Base-by-base conservation (phyloP, 2,329 filamentous ascomycete species). In the Amauroascus verrucosus region DNA sequence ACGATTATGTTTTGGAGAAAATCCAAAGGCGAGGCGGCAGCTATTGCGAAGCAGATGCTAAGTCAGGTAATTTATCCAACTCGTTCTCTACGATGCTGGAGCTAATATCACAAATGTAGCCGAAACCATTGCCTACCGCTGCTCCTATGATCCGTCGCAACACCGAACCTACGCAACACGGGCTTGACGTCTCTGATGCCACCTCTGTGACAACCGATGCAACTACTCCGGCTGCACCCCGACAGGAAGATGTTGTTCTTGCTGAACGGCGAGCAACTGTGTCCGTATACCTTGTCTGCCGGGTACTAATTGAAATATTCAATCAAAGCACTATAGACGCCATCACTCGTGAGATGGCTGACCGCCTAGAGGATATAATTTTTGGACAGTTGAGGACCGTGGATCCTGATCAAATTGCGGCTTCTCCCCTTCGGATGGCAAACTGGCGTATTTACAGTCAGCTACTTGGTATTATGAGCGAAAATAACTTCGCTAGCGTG, bases 1-100 rank as follows among this genome's bases (percentile, higher is more conserved):
- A 90, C 88, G 18, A 89, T 98, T 68, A 98, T 98, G 88, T 79
- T 95, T 30, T 98, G 93, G 93, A 83, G 93, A 53, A 97, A 96
- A 70, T 87, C 82, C 59, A 97, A 97, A 73, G 95, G 89, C 59
- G 91, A 97, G 69, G 83, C 85, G 20, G 89, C 90, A 26, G 84
- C 81, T 61, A 80, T 84, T 58, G 84, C 85, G 26, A 73, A 74
- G 50, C 72, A 74, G 46, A 62, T 62, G 54, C 60, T 48, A 60
- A 64, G 57, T 51, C 66, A 64, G 56, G 65, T 70, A 63, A 5
- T 30, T 51, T 53, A 49, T 24, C 13, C n/a, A 6, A 6, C 14
- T 20, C 30, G 26, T 6, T 38, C 14, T 26, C 9, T n/a, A 22
- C 6, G n/a, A 48, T 51, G 11, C 28, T 11, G 9, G 38, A 24